Evolutionary conservation across 371 early-diverging fungal genomes (phyloP).

Genomic region (Zopfochytrium polystomum): DNA sequence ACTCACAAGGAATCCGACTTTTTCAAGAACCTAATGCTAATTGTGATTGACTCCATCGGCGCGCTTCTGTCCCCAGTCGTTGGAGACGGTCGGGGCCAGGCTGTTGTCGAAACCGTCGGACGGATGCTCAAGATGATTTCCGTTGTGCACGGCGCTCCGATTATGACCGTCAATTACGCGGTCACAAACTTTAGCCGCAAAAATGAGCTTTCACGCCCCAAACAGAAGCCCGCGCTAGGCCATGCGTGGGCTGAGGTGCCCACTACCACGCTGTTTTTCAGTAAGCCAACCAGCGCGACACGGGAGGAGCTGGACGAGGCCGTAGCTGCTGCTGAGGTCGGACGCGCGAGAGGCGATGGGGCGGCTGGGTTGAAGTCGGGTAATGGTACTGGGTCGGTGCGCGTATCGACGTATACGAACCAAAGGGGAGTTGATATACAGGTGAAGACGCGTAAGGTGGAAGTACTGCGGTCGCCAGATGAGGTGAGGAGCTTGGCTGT

Average conservation of each 20-base stretch:
- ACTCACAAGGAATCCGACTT: background rate
- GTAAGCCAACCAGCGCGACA: background rate
- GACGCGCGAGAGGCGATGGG: too few species aligned
- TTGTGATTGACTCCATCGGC: conserved; percentile 13
- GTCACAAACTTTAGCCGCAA: conserved; percentile 2
- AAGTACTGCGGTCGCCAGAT: too few species aligned
- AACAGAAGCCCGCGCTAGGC: conserved; percentile 14
- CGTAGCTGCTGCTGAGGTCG: too few species aligned
- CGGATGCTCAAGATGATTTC: background rate
- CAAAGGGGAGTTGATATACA: too few species aligned
- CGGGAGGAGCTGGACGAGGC: too few species aligned
- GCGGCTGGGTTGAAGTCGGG: too few species aligned
- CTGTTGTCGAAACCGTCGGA: background rate
- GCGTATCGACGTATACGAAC: too few species aligned
- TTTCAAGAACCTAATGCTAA: background rate
- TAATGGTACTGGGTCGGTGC: too few species aligned
- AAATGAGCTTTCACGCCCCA: background rate
- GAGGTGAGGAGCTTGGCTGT: too few species aligned
- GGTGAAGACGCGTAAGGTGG: too few species aligned
- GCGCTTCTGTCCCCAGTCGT: conserved; percentile 9
- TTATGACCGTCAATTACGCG: conserved; percentile 10
- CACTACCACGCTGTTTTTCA: conserved; percentile 15
- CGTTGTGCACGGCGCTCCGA: background rate
- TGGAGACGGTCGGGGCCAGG: background rate
- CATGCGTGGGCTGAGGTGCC: conserved; percentile 4